Percentiles rank a stretch among this genome's conserved stretches.
phyloP scores from a whole-genome alignment of 345 rosid genomes.

The Heritiera littoralis region DNA sequence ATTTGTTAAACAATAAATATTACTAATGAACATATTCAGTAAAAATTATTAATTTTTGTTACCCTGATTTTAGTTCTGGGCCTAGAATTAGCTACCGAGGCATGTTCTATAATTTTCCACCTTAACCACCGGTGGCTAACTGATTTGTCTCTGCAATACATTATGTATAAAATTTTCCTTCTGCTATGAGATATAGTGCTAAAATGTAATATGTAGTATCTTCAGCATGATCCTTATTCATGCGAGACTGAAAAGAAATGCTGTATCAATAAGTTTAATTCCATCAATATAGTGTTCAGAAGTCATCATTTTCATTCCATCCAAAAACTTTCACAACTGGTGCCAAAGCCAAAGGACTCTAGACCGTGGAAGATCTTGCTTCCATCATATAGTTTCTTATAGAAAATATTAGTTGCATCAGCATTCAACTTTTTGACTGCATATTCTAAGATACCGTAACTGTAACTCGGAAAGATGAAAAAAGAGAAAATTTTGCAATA shows the following conservation, averaged over 20 bases:
- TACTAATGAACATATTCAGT: not conserved
- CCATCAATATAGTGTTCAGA: too few species aligned
- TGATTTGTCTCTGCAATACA: not conserved
- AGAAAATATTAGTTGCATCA: constrained; percentile 3
- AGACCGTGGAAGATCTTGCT: too few species aligned
- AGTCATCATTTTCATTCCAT: too few species aligned
- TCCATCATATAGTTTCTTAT: not conserved
- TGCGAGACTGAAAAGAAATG: constrained; percentile 61
- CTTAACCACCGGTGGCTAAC: constrained; percentile 18
- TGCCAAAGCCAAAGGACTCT: too few species aligned
- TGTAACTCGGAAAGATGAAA: not conserved
- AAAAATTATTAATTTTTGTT: not conserved
- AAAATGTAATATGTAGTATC: constrained; percentile 49
- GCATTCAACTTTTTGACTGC: not conserved
- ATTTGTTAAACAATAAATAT: not conserved
- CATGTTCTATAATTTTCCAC: not conserved
- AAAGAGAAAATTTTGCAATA: not conserved
- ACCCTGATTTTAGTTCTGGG: not conserved
- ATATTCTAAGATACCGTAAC: not conserved
- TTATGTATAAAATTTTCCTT: not conserved
- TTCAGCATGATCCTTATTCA: constrained; percentile 91
- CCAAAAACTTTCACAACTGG: too few species aligned
- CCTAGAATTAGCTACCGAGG: not conserved
- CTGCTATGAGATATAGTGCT: not conserved
- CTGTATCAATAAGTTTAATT: too few species aligned